Evolutionary conservation across 2,329 filamentous ascomycete species (phyloP), one percentile per base, ranked within the genome.

Genomic region (Paraphaeosphaeria minitans): DNA sequence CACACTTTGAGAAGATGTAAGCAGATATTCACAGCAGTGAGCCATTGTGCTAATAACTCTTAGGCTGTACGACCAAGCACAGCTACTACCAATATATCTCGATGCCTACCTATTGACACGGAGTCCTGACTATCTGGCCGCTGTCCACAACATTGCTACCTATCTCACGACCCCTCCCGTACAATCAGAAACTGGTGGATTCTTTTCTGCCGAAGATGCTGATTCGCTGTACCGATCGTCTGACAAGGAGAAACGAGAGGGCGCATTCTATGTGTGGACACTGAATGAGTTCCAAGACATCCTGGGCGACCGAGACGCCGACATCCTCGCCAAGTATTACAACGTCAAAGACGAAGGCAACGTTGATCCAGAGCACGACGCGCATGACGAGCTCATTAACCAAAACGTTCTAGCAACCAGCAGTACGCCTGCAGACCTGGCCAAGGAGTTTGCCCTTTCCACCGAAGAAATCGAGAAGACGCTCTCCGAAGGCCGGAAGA

Each of bases 181-280:
- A 64, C 83, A 86, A 19, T 84, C 88, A 1, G 74, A 83, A 0
- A 81, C 83, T 2, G 93, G 93, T 12, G 93, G 90, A 0, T 95
- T 97, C 75, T 89, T 89, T 66, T 92, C 92, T 0, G 93, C 92
- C 46, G 94, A 98, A 78, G 92, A 96, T 59, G 93, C 95, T 0
- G 93, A 97, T 74, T 97, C 93, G 1, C 83, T 87, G 53, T 89
- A 90, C 52, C 85, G 85, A 33, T 85, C 84, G n/a, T 87, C 88
- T 1, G 92, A 96, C 68, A 84, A 82, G 4, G 90, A 96, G 55
- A 93, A 93, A 81, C 86, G 90, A 35, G 93, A 98, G 77, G 95
- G 95, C 0, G 94, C 93, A 0, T 98, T 92, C 74, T 97, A 98
- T 69, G 86, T 97, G 3, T 99, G 94, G 94, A 96, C 93, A 0